Conservation (phyloP, 805 yeast species). For the Cyberlindnera maclurae region DNA sequence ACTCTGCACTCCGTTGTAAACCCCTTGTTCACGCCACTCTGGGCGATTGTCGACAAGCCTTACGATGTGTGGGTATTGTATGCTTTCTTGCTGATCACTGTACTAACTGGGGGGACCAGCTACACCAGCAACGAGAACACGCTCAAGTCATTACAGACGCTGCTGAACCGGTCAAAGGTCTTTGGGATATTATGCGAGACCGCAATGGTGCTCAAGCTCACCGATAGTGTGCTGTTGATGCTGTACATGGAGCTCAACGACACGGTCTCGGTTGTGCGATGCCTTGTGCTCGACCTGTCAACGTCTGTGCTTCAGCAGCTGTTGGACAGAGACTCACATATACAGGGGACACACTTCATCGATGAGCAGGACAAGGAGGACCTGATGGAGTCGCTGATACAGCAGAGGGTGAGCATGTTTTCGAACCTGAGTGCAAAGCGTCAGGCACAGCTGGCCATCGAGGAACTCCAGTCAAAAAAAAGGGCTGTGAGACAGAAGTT, state of each 20-base stretch:
- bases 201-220: conserved; percentile 12
- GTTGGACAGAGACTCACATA: conserved; percentile 1
- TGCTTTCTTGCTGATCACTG: no score
- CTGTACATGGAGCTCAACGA: conserved; percentile 15
- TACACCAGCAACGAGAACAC: conserved; percentile 14
- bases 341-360: conserved; percentile 10
- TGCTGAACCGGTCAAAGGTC: conserved; percentile 14
- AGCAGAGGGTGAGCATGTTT: conserved; percentile 11
- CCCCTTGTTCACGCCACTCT: conserved; percentile 18
- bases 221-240: conserved; percentile 10
- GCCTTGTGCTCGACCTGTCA: conserved; percentile 15
- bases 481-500: conserved; percentile 14
- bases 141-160: conserved; percentile 7
- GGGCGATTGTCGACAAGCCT: conserved; percentile 24
- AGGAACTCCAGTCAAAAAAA: conserved; percentile 15
- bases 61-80: conserved; percentile 19
- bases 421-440: conserved; percentile 13
- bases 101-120: conserved; percentile 7
- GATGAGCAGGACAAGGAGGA: conserved; percentile 22
- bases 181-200: conserved; percentile 5
- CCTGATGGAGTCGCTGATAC: conserved; percentile 18
- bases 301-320: conserved; percentile 7
- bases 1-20: conserved; percentile 15
- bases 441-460: conserved; percentile 13
- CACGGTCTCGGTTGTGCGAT: conserved; percentile 10